A percentile compares a stretch with the other conserved stretches of the same genome.
These are phyloP conservation scores for Handroanthus guayacan DNA, from an alignment of 257 asterid species.

Conservation along the genomic window DNA sequence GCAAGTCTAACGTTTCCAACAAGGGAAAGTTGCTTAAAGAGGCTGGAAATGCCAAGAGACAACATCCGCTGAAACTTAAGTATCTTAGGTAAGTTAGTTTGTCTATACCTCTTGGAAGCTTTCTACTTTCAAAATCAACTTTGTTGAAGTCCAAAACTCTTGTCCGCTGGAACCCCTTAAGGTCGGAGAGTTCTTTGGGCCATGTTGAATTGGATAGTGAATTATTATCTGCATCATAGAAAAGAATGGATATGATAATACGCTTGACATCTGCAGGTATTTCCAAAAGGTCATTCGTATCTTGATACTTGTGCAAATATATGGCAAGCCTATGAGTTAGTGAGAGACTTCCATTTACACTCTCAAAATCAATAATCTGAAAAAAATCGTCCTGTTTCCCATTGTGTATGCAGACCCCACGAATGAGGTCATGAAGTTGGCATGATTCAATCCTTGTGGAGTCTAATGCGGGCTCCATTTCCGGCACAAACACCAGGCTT, in stretches of 20 bases:
- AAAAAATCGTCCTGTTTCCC: constrained; percentile 6
- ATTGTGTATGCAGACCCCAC: neutral
- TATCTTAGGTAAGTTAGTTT: constrained; percentile 31
- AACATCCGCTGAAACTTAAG: constrained; percentile 45
- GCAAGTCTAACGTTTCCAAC: constrained; percentile 47
- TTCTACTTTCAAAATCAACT: constrained; percentile 8
- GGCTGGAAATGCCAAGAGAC: constrained; percentile 33
- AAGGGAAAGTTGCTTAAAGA: constrained; percentile 31
- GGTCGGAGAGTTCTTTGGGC: neutral
- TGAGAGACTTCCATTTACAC: neutral
- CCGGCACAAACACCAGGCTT: neutral
- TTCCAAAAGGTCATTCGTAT: too few species aligned
- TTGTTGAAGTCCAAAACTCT: constrained; percentile 36
- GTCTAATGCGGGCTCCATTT: neutral
- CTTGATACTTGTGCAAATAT: neutral
- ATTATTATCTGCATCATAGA: constrained; percentile 11
- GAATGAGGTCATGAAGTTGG: constrained; percentile 13
- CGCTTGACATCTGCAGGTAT: neutral
- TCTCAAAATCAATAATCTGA: neutral
- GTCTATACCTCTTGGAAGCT: constrained; percentile 28
- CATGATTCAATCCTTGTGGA: neutral
- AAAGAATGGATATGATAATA: constrained; percentile 19
- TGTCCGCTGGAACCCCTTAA: neutral
- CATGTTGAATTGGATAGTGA: neutral
- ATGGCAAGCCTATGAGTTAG: neutral